Percentiles rank a stretch among this genome's conserved stretches.
These are phyloP conservation scores for Keqinozyma sinolaborantium DNA, from an alignment of 1,139 yeast species.

Conservation along the genomic window DNA sequence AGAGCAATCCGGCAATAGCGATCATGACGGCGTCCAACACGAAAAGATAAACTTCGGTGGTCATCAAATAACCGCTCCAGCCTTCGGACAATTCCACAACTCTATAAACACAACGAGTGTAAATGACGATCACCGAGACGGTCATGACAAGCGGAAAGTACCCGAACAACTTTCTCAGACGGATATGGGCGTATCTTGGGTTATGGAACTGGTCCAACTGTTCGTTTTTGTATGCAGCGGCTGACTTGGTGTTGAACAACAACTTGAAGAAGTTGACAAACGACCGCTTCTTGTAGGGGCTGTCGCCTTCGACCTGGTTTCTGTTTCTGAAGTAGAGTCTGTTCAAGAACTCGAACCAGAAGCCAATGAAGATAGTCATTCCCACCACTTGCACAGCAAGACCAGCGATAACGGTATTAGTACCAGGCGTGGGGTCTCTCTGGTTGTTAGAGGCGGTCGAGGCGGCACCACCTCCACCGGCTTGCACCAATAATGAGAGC, in stretches of 20 bases:
- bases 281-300: conserved; percentile 22
- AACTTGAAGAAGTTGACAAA: conserved; percentile 25
- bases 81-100: conserved; percentile 79
- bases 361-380: conserved; percentile 58
- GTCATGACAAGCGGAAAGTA: conserved; percentile 53
- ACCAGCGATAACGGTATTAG: conserved; percentile 80
- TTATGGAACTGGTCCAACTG: conserved; percentile 33
- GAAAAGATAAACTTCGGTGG: conserved; percentile 70
- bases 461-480: conserved; percentile 73
- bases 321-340: conserved; percentile 38
- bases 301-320: conserved; percentile 11
- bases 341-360: conserved; percentile 54
- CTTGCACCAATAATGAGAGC: conserved; percentile 70
- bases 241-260: conserved; percentile 23
- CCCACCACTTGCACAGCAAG: conserved; percentile 74
- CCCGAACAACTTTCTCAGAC: conserved; percentile 38
- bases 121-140: conserved; percentile 54
- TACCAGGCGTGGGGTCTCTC: conserved; percentile 48
- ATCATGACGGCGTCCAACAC: conserved; percentile 77
- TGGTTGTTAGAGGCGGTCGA: conserved; percentile 46
- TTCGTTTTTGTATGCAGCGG: conserved; percentile 16
- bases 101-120: conserved; percentile 75
- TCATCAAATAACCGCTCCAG: conserved; percentile 66
- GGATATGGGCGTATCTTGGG: conserved; percentile 36
- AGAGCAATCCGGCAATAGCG: conserved; percentile 36